phyloP scores from a whole-genome alignment of 2,329 filamentous ascomycete genomes.

The Tolypocladium ophioglossoides region DNA sequence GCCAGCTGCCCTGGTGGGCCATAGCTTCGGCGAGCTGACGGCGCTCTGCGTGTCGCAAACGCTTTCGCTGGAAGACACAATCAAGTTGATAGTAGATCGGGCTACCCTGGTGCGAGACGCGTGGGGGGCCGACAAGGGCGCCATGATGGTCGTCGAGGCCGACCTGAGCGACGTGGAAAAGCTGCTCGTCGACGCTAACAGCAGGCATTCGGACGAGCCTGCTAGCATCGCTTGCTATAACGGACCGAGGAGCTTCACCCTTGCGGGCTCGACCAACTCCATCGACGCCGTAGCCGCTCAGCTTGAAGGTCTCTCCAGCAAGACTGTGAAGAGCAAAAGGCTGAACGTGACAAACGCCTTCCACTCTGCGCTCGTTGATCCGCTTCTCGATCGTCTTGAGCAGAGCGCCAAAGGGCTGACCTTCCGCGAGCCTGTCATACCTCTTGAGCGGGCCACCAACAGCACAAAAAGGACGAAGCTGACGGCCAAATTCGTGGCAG shows the following conservation, averaged over 20 bases:
- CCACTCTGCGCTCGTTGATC: conserved; percentile 31
- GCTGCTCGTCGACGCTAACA: conserved; percentile 6
- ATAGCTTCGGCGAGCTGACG: conserved; percentile 31
- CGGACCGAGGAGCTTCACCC: conserved; percentile 27
- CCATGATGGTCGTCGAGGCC: conserved; percentile 28
- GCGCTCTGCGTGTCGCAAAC: conserved; percentile 24
- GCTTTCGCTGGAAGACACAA: conserved; percentile 17
- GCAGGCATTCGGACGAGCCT: conserved; percentile 6
- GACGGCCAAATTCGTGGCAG: conserved; percentile 10
- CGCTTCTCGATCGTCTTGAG: conserved; percentile 15
- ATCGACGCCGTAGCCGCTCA: conserved; percentile 17
- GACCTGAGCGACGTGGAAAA: conserved; percentile 8
- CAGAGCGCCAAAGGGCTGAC: conserved; percentile 9
- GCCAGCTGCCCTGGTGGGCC: conserved; percentile 18
- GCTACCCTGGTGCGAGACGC: conserved; percentile 17
- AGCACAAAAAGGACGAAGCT: not conserved
- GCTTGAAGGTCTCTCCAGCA: not conserved
- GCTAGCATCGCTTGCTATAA: conserved; percentile 36
- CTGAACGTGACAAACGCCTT: conserved; percentile 36
- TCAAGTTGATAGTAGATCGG: conserved; percentile 18
- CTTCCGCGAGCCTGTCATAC: conserved; percentile 1
- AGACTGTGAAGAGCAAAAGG: conserved; percentile 18
- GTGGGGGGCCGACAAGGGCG: conserved; percentile 24
- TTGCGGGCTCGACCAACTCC: conserved; percentile 24
- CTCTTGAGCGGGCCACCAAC: conserved; percentile 3